phyloP scores from a whole-genome alignment of 129 eudicot genomes.

The Flaveria robusta region DNA sequence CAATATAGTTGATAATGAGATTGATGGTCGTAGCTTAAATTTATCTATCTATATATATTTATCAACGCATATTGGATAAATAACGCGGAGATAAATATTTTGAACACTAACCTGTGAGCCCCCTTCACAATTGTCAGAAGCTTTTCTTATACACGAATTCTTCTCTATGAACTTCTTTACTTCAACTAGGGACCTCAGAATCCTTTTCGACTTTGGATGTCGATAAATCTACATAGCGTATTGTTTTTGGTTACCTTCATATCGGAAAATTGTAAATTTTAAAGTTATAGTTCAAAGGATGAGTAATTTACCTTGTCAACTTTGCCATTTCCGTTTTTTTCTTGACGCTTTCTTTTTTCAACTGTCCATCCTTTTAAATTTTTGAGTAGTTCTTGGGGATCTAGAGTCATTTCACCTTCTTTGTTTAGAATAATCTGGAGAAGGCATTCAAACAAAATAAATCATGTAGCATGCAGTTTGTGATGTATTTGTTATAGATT shows the following conservation, averaged over 20 bases:
- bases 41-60: background rate
- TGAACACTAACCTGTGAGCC: background rate
- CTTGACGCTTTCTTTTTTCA: background rate
- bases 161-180: background rate
- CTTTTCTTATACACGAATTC: background rate
- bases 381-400: background rate
- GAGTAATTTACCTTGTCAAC: constrained; percentile 22
- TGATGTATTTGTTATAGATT: no score
- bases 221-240: background rate
- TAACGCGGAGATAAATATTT: background rate
- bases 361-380: constrained; percentile 24
- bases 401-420: background rate
- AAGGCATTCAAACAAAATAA: background rate
- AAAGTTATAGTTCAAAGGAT: background rate
- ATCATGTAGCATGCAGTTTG: no score
- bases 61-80: background rate
- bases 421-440: background rate
- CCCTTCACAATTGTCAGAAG: background rate
- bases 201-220: constrained; percentile 5
- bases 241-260: background rate
- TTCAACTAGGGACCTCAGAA: constrained; percentile 1
- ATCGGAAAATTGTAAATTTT: background rate
- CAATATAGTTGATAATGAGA: no score
- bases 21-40: no score
- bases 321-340: background rate